Evolutionary conservation across 495 filamentous ascomycete species (phyloP), one percentile per base, ranked within the genome.

Genomic region (Parmelia sp.): DNA sequence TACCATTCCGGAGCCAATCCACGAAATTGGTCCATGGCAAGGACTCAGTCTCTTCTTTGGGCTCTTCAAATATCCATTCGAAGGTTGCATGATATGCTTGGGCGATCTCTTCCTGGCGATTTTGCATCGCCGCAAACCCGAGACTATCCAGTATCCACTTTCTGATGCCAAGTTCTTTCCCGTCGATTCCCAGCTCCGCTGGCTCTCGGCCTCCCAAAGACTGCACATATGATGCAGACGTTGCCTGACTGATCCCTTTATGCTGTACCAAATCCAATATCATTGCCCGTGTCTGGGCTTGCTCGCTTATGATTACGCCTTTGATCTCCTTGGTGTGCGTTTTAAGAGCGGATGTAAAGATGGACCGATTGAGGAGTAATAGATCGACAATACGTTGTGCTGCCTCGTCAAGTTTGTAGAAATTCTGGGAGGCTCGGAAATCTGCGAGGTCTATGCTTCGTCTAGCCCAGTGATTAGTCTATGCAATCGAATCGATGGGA

Each of bases 1-100:
- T 58, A 33, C 66, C 71, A 12, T 61, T 37, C 57, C 65, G 33
- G 0, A 79, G 70, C 76, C 74, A 79, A 17, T 63, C 25, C 27
- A 57, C 39, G 31, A 51, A 27, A 27, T 59, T 47, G 19, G 57
- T 58, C 44, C 58, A 61, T 12, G 64, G 51, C 66, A 55, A 64
- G 58, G 57, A 42, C 21, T 67, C 11, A 33, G 10, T 21, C 33
- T 17, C 23, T 14, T 33, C 4, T 40, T 19, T 23, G 7, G 42
- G 19, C 19, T 25, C 27, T 63, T 27, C 68, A 66, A 39, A 76
- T 63, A 72, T 72, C 72, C 25, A 49, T 49, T 66, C 45, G 45
- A 74, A 71, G 4, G 73, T 74, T 47, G 58, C 58, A 23, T 31
- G 15, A 57, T 74, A 65, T 6, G 72, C 69, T 29, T 58, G 51